Percentiles rank a stretch among this genome's conserved stretches.
These are phyloP conservation scores for Wallacemonas sp. DNA, from an alignment of 208 protist genomes.

Conservation along the genomic window DNA sequence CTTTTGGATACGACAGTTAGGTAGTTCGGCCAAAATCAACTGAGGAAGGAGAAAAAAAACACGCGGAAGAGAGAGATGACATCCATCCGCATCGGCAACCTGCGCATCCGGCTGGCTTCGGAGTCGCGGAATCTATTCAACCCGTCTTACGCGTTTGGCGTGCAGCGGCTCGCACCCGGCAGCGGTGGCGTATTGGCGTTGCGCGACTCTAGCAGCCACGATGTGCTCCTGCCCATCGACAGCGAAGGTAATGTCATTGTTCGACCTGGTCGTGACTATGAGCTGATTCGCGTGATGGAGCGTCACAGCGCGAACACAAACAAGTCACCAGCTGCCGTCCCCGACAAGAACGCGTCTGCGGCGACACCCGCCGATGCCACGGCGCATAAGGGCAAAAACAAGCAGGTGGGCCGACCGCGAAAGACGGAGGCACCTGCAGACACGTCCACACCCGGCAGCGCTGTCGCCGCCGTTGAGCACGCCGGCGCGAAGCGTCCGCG, in stretches of 20 bases:
- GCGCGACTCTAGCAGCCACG: conserved; percentile 31
- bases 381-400: conserved; percentile 10
- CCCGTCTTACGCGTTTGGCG: conserved; percentile 63
- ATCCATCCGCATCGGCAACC: conserved; percentile 55
- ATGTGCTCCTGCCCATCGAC: conserved; percentile 68
- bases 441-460: neutral
- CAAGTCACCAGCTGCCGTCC: neutral
- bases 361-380: neutral
- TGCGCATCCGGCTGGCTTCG: conserved; percentile 58
- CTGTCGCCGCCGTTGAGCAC: neutral
- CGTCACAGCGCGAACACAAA: neutral
- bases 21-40: conserved; percentile 8
- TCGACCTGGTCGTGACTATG: conserved; percentile 51
- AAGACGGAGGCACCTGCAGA: conserved; percentile 6
- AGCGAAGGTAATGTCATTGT: conserved; percentile 67
- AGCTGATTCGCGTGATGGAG: conserved; percentile 36
- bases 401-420: neutral
- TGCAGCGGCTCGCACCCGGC: neutral
- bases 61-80: conserved; percentile 22
- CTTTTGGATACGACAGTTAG: neutral
- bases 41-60: conserved; percentile 9
- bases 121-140: conserved; percentile 69
- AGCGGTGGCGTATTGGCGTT: conserved; percentile 34
- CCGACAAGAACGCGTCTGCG: neutral
- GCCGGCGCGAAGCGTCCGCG: conserved; percentile 22